Evolutionary conservation across 2,329 filamentous ascomycete species (phyloP).

Genomic region (Stagonosporopsis vannaccii): DNA sequence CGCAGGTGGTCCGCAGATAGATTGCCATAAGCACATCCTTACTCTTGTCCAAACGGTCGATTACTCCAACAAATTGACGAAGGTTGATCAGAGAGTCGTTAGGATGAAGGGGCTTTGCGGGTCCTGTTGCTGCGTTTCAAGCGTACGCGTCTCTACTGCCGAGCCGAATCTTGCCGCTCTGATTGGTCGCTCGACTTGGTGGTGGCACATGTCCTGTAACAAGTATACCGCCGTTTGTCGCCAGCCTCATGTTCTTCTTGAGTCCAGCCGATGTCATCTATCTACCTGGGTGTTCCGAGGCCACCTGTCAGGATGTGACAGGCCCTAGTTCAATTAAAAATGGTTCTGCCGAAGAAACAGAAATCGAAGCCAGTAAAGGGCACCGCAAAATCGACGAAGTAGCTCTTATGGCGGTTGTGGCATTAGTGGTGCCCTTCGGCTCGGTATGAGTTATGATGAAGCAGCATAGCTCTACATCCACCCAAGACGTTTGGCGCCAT

Average conservation of each 20-base stretch:
- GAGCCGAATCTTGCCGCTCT: neutral
- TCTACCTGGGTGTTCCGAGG: neutral
- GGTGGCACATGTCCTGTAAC: slow-evolving; percentile 9
- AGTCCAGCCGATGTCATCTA: neutral
- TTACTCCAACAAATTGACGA: slow-evolving; percentile 1
- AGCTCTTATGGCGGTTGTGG: neutral
- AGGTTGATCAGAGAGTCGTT: slow-evolving; percentile 4
- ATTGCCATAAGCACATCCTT: slow-evolving; percentile 9
- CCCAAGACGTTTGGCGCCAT: slow-evolving; percentile 39
- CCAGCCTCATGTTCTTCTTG: neutral
- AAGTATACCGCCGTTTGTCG: neutral
- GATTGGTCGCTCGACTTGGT: slow-evolving; percentile 4
- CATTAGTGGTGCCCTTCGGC: neutral
- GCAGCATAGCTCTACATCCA: slow-evolving; percentile 32
- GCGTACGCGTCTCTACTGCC: slow-evolving; percentile 12
- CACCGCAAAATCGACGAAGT: neutral
- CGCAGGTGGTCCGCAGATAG: slow-evolving; percentile 7
- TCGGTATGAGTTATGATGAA: neutral
- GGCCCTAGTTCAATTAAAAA: neutral
- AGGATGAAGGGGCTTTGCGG: slow-evolving; percentile 15
- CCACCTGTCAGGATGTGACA: slow-evolving; percentile 1
- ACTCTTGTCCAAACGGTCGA: slow-evolving; percentile 6
- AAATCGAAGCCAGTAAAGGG: neutral
- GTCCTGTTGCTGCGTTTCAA: slow-evolving; percentile 9
- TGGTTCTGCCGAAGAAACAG: neutral